Percentiles rank a stretch among this genome's conserved stretches.
Conservation (phyloP, 192 early-diverging fungal species). For the Mycoemilia scoparia region DNA sequence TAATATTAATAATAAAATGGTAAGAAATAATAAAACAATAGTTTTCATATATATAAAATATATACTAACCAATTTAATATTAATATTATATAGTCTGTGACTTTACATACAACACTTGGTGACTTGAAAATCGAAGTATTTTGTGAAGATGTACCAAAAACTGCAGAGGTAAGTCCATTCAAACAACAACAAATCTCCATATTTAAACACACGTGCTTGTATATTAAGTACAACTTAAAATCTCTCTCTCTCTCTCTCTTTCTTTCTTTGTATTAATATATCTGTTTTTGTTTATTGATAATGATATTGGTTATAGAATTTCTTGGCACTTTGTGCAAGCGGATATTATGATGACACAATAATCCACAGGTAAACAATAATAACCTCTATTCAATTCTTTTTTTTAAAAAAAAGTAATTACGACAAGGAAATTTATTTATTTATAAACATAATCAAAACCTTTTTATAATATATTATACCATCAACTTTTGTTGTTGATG, state of each 20-base stretch:
- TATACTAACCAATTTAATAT: no score
- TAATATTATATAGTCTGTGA: conserved; percentile 72
- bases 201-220: neutral
- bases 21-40: no score
- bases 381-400: neutral
- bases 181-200: conserved; percentile 1
- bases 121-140: conserved; percentile 90
- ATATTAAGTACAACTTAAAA: no score
- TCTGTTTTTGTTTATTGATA: conserved; percentile 3
- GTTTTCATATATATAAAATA: no score
- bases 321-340: conserved; percentile 84
- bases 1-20: no score
- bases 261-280: no score
- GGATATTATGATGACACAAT: conserved; percentile 79
- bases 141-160: conserved; percentile 67
- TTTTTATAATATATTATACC: neutral
- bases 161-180: conserved; percentile 53
- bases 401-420: neutral
- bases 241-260: no score
- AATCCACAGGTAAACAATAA: conserved; percentile 41
- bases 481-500: neutral
- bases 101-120: conserved; percentile 79
- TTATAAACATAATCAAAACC: no score
- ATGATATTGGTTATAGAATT: conserved; percentile 46
- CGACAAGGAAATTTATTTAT: no score